These are phyloP conservation scores for Ceratocystis huliohia DNA, from an alignment of 2,329 filamentous ascomycete genomes.

Conservation along the genomic window DNA sequence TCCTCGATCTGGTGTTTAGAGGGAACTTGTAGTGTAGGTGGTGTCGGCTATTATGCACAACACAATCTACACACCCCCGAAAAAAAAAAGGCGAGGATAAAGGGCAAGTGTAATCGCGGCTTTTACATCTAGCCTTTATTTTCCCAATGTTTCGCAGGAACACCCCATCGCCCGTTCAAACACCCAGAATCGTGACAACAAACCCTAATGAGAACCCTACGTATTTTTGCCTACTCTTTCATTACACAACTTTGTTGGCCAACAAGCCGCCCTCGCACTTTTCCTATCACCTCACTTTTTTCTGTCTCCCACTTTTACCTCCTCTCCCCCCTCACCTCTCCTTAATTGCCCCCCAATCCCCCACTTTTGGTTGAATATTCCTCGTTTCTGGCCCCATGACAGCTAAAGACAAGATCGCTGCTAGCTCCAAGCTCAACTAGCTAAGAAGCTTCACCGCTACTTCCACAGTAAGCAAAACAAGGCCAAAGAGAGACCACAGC, in stretches of 20 bases:
- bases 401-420: not conserved
- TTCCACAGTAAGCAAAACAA: not conserved
- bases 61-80: no score
- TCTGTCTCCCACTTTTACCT: not conserved
- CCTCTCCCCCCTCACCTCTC: not conserved
- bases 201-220: not conserved
- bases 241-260: not conserved
- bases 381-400: not conserved
- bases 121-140: not conserved
- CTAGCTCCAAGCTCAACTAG: not conserved
- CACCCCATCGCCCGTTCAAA: no score
- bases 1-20: constrained; percentile 4
- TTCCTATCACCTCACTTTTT: not conserved
- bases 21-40: not conserved
- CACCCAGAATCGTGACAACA: no score
- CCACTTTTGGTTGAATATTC: constrained; percentile 5
- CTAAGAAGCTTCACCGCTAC: constrained; percentile 11
- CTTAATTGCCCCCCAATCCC: not conserved
- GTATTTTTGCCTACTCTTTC: not conserved
- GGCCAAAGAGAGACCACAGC: not conserved
- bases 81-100: no score
- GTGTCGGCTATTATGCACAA: no score
- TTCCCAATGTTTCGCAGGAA: not conserved
- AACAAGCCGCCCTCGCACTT: not conserved
- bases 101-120: no score